A percentile compares a stretch with the other conserved stretches of the same genome.
Evolutionary conservation across 2,329 filamentous ascomycete species (phyloP).

Genomic region (Colletotrichum somersetense): DNA sequence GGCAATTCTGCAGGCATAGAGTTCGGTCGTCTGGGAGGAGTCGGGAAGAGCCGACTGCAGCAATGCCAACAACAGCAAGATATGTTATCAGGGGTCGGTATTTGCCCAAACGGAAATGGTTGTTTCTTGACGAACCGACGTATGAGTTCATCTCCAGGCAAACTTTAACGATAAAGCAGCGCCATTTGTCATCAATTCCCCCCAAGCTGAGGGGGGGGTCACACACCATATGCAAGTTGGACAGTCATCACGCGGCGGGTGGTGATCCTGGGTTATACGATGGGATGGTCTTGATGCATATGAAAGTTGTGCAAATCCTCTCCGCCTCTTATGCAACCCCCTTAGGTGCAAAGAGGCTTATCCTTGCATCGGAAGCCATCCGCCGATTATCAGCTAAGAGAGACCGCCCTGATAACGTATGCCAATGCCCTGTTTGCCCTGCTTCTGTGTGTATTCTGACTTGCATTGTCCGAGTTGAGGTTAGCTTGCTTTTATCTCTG

Average conservation of each 20-base stretch:
- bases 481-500: constrained; percentile 13
- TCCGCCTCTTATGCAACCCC: neutral
- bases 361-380: neutral
- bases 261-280: constrained; percentile 4
- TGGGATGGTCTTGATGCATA: constrained; percentile 29
- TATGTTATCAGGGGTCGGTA: neutral
- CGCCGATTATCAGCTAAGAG: too few species aligned
- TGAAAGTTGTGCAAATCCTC: neutral
- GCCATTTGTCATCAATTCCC: constrained; percentile 32
- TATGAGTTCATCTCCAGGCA: neutral
- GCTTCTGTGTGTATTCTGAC: neutral
- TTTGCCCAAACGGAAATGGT: neutral
- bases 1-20: constrained; percentile 4
- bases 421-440: neutral
- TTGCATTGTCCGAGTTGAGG: neutral
- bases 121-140: neutral
- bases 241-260: constrained; percentile 25
- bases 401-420: too few species aligned
- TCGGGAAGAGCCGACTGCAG: neutral
- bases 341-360: constrained; percentile 11
- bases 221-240: neutral
- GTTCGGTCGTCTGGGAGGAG: neutral
- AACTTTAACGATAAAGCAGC: neutral
- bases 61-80: neutral
- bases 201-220: too few species aligned